Percentiles rank a stretch among this genome's conserved stretches.
Evolutionary conservation across 306 rosid genomes (phyloP).

Genomic region (Adenanthera pavonina): DNA sequence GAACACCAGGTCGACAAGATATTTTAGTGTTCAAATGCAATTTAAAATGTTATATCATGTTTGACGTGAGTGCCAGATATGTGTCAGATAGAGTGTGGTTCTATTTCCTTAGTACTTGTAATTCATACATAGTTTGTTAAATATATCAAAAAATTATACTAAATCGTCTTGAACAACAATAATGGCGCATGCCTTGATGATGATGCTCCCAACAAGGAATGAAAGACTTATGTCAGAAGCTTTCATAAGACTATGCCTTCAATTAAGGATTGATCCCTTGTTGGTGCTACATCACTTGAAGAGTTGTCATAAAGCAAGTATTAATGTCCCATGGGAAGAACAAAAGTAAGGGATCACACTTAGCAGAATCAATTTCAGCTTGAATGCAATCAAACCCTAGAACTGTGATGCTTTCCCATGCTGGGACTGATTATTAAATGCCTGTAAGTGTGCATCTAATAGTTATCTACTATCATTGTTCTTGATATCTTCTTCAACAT

Average conservation of each 20-base stretch:
- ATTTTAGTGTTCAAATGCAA: not conserved
- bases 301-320: too few relatives aligned
- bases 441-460: not conserved
- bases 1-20: not conserved
- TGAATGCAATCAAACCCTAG: slow-evolving; percentile 10
- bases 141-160: not conserved
- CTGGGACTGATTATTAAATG: not conserved
- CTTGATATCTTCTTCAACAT: slow-evolving; percentile 14
- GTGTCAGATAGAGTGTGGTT: not conserved
- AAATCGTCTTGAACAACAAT: not conserved
- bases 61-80: not conserved
- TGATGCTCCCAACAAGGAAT: too few relatives aligned
- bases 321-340: too few relatives aligned
- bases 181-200: not conserved
- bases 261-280: not conserved
- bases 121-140: not conserved
- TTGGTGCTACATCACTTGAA: too few relatives aligned
- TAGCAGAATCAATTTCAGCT: not conserved
- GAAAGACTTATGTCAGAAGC: too few relatives aligned
- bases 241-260: too few relatives aligned
- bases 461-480: not conserved
- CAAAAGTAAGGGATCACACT: not conserved
- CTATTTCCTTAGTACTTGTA: not conserved
- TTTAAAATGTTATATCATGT: not conserved
- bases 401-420: not conserved